These are phyloP conservation scores for Cyclotella cryptica DNA, from an alignment of 108 stramenopile genomes.

Conservation along the genomic window DNA sequence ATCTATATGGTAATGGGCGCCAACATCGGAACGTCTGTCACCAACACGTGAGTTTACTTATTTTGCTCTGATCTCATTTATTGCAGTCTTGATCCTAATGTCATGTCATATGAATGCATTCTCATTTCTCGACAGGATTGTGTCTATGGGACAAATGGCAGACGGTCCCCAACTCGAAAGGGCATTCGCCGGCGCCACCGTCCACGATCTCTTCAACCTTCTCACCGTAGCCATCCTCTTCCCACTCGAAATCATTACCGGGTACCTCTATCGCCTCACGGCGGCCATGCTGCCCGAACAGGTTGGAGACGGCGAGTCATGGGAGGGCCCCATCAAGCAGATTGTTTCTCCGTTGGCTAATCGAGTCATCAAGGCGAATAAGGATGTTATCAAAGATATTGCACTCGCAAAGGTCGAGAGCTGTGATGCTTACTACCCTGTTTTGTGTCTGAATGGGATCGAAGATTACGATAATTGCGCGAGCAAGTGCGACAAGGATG, in stretches of 20 bases:
- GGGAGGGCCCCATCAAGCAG: conserved; percentile 81
- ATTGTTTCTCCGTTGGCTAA: conserved; percentile 72
- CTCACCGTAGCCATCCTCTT: conserved; percentile 78
- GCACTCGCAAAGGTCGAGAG: conserved; percentile 60
- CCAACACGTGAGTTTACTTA: conserved; percentile 53
- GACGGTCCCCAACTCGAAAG: conserved; percentile 86
- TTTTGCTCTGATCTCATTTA: background rate
- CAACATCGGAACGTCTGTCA: conserved; percentile 90
- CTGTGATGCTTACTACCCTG: conserved; percentile 71
- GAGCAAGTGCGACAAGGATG: conserved; percentile 23
- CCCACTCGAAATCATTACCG: conserved; percentile 77
- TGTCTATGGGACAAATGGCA: conserved; percentile 89
- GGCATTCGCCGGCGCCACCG: conserved; percentile 80
- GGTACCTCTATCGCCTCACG: too few relatives aligned
- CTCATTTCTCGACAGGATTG: conserved; percentile 63
- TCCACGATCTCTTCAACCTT: conserved; percentile 94
- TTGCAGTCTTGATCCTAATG: background rate
- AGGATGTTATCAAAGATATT: conserved; percentile 75
- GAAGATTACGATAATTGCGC: conserved; percentile 63
- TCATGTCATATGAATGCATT: background rate
- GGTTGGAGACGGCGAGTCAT: too few relatives aligned
- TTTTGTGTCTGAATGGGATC: conserved; percentile 52
- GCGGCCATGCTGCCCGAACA: too few relatives aligned
- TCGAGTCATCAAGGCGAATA: conserved; percentile 79
- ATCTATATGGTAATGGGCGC: conserved; percentile 94